Evolutionary conservation across 306 rosid species (phyloP).

Genomic region (Morella rubra): DNA sequence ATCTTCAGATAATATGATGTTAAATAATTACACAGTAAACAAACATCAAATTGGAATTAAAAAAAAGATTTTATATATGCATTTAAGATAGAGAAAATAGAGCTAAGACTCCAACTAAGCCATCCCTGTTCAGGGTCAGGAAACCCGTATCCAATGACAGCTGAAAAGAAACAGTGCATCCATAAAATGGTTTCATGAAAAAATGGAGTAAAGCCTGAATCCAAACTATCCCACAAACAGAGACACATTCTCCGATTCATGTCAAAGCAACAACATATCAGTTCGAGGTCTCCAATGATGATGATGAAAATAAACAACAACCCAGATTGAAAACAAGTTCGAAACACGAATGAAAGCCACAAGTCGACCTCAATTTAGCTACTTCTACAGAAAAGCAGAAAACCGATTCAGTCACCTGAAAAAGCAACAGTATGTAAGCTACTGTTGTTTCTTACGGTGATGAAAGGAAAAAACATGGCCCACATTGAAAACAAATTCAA

Average conservation of each 20-base stretch:
- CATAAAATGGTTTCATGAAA: not conserved
- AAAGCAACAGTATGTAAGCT: not conserved
- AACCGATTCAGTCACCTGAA: not conserved
- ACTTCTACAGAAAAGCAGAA: not conserved
- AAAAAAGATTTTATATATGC: no score
- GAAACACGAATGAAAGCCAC: not conserved
- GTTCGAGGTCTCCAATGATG: not conserved
- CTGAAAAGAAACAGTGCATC: no score
- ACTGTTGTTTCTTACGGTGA: not conserved
- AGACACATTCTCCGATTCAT: not conserved
- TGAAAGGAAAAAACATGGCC: constrained; percentile 4
- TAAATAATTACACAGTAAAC: no score
- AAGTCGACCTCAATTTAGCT: not conserved
- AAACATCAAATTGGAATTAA: no score
- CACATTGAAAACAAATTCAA: not conserved
- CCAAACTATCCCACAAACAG: not conserved
- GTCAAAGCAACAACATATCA: not conserved
- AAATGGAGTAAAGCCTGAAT: not conserved
- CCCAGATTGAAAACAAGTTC: not conserved
- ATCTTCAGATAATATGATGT: no score
- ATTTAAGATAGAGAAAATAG: no score
- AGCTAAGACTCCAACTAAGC: no score
- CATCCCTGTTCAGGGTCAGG: no score
- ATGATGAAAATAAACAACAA: not conserved
- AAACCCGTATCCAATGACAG: no score